A percentile compares a stretch with the other conserved stretches of the same genome.
Conservation (phyloP, 2,329 filamentous ascomycete species). For the Alternaria gansuensis region DNA sequence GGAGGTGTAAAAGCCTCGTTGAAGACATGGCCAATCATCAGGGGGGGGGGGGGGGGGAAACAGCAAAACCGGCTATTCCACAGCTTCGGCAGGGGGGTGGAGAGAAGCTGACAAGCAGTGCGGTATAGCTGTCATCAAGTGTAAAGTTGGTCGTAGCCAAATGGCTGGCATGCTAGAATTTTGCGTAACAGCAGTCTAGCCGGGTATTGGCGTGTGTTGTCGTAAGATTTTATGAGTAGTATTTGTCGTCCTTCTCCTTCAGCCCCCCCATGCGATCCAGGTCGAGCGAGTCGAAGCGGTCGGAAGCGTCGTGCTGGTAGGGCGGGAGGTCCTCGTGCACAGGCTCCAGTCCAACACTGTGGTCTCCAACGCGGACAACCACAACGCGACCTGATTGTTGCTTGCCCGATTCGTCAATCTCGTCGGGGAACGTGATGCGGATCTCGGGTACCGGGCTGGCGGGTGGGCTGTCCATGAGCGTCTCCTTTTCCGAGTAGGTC, state of each 20-base stretch:
- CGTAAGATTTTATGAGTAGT: conserved; percentile 42
- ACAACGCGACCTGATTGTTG: conserved; percentile 87
- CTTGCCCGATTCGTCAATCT: conserved; percentile 84
- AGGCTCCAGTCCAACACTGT: conserved; percentile 87
- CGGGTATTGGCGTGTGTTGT: conserved; percentile 24
- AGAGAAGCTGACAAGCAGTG: conserved; percentile 38
- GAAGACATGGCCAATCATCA: conserved; percentile 39
- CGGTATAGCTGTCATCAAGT: conserved; percentile 47
- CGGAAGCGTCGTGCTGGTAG: conserved; percentile 82
- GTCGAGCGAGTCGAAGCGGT: conserved; percentile 90
- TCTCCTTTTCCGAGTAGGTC: conserved; percentile 81
- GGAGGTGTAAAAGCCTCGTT: conserved; percentile 49
- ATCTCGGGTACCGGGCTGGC: conserved; percentile 89
- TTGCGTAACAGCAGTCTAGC: conserved; percentile 27
- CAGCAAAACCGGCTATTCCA: conserved; percentile 24
- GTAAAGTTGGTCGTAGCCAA: conserved; percentile 51
- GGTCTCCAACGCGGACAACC: conserved; percentile 89
- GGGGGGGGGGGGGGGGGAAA: conserved; percentile 33
- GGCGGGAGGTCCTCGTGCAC: conserved; percentile 82
- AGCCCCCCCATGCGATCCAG: conserved; percentile 93
- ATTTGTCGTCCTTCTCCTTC: conserved; percentile 81
- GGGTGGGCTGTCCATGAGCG: conserved; percentile 75
- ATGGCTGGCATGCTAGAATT: conserved; percentile 34
- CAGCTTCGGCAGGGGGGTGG: conserved; percentile 30
- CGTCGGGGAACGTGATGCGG: conserved; percentile 96